Base-by-base conservation (phyloP, 768 basidiomycete genomes). In the Boletus rubroflammeus region DNA sequence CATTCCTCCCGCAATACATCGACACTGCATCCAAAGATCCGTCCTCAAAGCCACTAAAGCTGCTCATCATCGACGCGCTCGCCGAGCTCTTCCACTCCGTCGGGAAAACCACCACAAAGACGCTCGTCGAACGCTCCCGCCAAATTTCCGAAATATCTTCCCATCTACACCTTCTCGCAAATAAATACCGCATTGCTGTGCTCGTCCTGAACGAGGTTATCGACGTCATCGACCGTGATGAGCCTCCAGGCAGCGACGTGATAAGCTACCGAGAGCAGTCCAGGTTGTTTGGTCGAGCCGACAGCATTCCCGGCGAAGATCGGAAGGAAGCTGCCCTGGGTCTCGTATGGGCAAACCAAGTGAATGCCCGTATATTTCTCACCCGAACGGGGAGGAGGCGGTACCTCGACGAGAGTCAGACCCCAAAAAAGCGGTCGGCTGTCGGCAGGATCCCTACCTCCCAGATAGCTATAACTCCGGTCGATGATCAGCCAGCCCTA, bases 291-390 rank as follows among this genome's bases (percentile, higher is more conserved):
- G 79, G 78, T 38, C 80, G 85, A 17, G 82, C 82, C 23, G 78
- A 83, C 61, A 81, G 74, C 50, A 66, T 82, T 23, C 77, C 81
- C 0, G 81, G 81, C 2, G 82, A 83, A 54, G 74, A 78, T 53
- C 71, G 67, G 42, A 93, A 93, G 64, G 89, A 96, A 70, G 93
- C 90, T 0, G 83, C 81, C 36, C 74, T 98, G 2, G 95, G 95
- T 3, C 82, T 97, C 47, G 85, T 84, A 9, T 98, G 96, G 96
- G 89, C 95, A 15, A 98, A 96, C 69, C 88, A 92, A 63, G 77
- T 98, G 53, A 95, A 96, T 61, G 80, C 78, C 5, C 81, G 96
- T 23, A 79, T 98, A 43, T 85, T 96, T 78, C 79, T 97, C 48
- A 81, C 80, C 41, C 81, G 91, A 29, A 94, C 93, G 0, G 81